Percentiles rank a stretch among this genome's conserved stretches.
Conservation (phyloP, 2,329 filamentous ascomycete genomes). For the Escovopsis sp. region DNA sequence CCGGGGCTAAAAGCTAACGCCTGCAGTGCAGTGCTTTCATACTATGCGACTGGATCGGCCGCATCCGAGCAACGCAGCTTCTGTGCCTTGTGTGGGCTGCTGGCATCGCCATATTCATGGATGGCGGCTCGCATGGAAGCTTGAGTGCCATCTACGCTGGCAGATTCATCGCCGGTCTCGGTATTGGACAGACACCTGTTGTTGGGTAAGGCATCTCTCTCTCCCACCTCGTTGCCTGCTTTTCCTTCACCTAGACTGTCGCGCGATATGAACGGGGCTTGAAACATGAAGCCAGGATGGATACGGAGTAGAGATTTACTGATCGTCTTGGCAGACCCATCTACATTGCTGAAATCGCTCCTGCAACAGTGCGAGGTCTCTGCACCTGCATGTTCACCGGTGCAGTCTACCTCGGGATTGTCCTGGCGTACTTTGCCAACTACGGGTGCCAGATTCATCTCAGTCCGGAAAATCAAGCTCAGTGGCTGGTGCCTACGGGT, state of each 20-base stretch:
- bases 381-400: constrained; percentile 45
- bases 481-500: constrained; percentile 54
- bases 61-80: constrained; percentile 44
- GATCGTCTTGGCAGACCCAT: constrained; percentile 39
- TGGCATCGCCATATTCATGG: constrained; percentile 43
- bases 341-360: constrained; percentile 59
- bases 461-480: constrained; percentile 26
- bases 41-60: constrained; percentile 44
- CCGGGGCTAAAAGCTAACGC: not conserved
- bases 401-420: constrained; percentile 59
- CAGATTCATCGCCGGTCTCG: constrained; percentile 49
- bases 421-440: constrained; percentile 64
- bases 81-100: constrained; percentile 42
- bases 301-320: no score
- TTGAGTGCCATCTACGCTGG: constrained; percentile 46
- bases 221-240: not conserved
- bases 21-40: constrained; percentile 33
- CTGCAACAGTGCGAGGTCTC: constrained; percentile 53
- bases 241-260: not conserved
- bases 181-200: constrained; percentile 51
- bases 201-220: constrained; percentile 27
- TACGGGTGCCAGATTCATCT: constrained; percentile 42
- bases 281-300: no score
- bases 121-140: constrained; percentile 31
- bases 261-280: no score